phyloP scores from a whole-genome alignment of 2,329 filamentous ascomycete species.

The Epichloe amarillans region DNA sequence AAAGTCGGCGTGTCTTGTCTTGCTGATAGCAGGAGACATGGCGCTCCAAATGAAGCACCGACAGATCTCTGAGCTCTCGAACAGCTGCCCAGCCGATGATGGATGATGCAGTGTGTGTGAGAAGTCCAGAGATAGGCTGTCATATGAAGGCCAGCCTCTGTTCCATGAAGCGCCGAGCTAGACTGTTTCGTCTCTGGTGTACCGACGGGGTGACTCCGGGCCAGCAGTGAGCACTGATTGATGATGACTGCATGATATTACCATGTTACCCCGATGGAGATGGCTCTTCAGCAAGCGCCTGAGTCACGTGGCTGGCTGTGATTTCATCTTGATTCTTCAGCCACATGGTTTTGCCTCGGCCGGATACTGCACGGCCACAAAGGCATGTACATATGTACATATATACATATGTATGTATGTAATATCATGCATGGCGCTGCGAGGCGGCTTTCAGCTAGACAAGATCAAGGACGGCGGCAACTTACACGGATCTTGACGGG shows the following conservation, averaged over 20 bases:
- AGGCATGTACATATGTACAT: not conserved
- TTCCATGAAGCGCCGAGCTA: not conserved
- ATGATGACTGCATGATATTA: not conserved
- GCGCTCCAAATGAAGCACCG: too few species aligned
- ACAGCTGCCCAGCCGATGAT: too few species aligned
- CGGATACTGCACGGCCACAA: not conserved
- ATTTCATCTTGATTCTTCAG: not conserved
- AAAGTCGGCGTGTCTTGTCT: too few species aligned
- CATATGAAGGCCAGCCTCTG: not conserved
- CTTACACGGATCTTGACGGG: too few species aligned
- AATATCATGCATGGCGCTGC: too few species aligned
- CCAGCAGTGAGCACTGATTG: too few species aligned
- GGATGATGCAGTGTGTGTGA: too few species aligned
- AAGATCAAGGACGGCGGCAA: not conserved
- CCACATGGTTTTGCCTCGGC: not conserved
- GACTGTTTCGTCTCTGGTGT: not conserved
- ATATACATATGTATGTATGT: too few species aligned
- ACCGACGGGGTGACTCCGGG: not conserved
- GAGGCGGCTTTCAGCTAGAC: slow-evolving; percentile 6
- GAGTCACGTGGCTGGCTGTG: not conserved
- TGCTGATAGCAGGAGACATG: too few species aligned
- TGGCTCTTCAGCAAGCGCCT: not conserved
- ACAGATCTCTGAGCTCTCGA: too few species aligned
- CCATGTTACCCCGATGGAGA: not conserved
- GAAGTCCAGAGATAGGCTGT: too few species aligned